Evolutionary conservation across 2,329 filamentous ascomycete species (phyloP).

Genomic region (Tolypocladium paradoxum): DNA sequence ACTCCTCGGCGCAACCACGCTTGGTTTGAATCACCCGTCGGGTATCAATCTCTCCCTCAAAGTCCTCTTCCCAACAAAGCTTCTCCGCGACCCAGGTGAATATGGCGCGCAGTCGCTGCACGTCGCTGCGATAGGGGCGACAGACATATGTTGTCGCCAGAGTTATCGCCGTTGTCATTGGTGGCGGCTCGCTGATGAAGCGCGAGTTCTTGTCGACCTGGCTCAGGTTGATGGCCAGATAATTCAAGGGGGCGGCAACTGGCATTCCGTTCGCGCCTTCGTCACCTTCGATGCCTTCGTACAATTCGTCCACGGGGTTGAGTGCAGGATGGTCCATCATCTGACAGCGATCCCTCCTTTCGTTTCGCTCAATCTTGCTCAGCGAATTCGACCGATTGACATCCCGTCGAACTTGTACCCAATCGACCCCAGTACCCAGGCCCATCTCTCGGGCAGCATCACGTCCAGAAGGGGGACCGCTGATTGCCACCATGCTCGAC

Average conservation of each 20-base stretch:
- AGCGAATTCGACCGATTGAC: slow-evolving; percentile 92
- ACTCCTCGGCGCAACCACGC: slow-evolving; percentile 79
- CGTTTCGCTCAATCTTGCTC: slow-evolving; percentile 75
- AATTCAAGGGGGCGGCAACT: slow-evolving; percentile 74
- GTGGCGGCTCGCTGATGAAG: slow-evolving; percentile 75
- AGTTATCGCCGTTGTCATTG: slow-evolving; percentile 69
- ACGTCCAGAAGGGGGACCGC: slow-evolving; percentile 25
- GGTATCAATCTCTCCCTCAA: slow-evolving; percentile 75
- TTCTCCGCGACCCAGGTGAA: slow-evolving; percentile 98
- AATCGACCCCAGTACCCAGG: slow-evolving; percentile 56
- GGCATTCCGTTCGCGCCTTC: slow-evolving; percentile 78
- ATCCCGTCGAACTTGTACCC: slow-evolving; percentile 95
- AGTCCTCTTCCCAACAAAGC: slow-evolving; percentile 90
- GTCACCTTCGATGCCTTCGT: slow-evolving; percentile 77
- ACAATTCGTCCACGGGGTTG: slow-evolving; percentile 80
- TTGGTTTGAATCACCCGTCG: slow-evolving; percentile 74
- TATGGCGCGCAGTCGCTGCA: slow-evolving; percentile 84
- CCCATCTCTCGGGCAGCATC: slow-evolving; percentile 62
- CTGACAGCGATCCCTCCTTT: slow-evolving; percentile 79
- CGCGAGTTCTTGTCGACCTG: slow-evolving; percentile 94
- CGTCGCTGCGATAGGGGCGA: slow-evolving; percentile 85
- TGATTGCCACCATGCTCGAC: slow-evolving; percentile 25
- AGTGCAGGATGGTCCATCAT: slow-evolving; percentile 89
- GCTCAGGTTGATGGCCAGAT: slow-evolving; percentile 64
- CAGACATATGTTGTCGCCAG: slow-evolving; percentile 89